Evolutionary conservation across 345 rosid species (phyloP), one percentile per base, ranked within the genome.

Genomic region (Arabidopsis arenosa): DNA sequence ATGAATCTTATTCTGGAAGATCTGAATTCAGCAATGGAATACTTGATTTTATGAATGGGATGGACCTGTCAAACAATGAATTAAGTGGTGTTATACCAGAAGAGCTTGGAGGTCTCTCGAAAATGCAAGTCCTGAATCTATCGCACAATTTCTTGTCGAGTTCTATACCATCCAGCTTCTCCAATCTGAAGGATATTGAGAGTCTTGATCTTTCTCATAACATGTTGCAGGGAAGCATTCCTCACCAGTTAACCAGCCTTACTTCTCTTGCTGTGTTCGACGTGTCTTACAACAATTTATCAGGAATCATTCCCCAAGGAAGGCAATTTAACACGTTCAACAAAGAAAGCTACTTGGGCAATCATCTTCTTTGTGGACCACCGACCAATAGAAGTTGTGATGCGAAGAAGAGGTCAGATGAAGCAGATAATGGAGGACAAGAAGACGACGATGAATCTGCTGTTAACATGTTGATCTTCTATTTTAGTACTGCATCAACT

Each of bases 11-110:
- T 54, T 1, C 7, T 6, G 65, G 72, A 5, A 13, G 13, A 17
- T 48, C 53, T 44, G 49, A 6, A 7, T 44, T 15, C 23, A 8
- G 35, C 33, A 0, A 12, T 3, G 59, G 26, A 1, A 18, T 26
- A 13, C 70, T 66, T 47, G 5, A 2, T 15, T 66, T 47, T 37
- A 66, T 66, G 60, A 18, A 65, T 0, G 86, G 83, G 21, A 37
- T 80, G 0, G 84, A 85, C 40, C 54, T 80, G 11, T 84, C 85
- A 0, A 32, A 40, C 14, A 86, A 86, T 9, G 67, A 68, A 85
- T 47, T 83, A 2, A 33, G 37, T 0, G 83, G 84, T 6, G 12
- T 36, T 6, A 81, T 85, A 52, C 84, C 83, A 3, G 2, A 1
- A 6, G 67, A 76, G 37, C 0, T 85, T 1, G 83, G 83, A 10